Evolutionary conservation across 768 basidiomycete species (phyloP).

Genomic region (Fomitopsis pulvina): DNA sequence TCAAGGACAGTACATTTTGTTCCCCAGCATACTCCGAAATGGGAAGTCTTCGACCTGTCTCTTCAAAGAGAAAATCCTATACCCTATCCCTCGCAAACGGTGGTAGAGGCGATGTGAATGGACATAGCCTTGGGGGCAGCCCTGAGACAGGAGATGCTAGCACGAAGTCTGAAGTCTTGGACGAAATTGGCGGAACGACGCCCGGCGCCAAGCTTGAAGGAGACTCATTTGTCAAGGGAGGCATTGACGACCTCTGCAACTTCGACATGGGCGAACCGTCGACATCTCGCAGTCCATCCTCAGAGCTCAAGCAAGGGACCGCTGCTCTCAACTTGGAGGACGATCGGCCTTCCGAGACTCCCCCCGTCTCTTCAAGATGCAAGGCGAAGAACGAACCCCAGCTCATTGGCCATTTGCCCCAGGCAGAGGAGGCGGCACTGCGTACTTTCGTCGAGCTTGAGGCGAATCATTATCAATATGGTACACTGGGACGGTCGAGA

Average conservation of each 20-base stretch:
- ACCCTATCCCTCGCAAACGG: not conserved
- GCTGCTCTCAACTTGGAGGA: slow-evolving; percentile 26
- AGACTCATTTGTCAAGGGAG: slow-evolving; percentile 4
- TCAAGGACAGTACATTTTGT: not conserved
- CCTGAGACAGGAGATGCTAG: not conserved
- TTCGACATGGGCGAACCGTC: not conserved
- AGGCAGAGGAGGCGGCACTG: slow-evolving; percentile 67
- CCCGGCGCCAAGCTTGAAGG: slow-evolving; percentile 6
- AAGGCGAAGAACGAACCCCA: slow-evolving; percentile 39
- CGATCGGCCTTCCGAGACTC: slow-evolving; percentile 24
- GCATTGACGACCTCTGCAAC: not conserved
- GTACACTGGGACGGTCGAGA: slow-evolving; percentile 78
- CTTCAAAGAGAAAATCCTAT: not conserved
- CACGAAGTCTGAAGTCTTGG: not conserved
- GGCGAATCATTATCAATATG: slow-evolving; percentile 83
- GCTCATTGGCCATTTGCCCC: slow-evolving; percentile 76
- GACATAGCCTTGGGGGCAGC: not conserved
- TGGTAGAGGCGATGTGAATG: not conserved
- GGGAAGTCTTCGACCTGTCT: not conserved
- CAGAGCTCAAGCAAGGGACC: slow-evolving; percentile 12
- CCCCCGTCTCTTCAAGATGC: slow-evolving; percentile 24
- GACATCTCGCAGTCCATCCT: slow-evolving; percentile 16
- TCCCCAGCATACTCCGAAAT: not conserved
- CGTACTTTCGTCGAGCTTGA: slow-evolving; percentile 66
- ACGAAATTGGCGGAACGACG: not conserved